Evolutionary conservation across 2,329 filamentous ascomycete genomes (phyloP), one percentile per base, ranked within the genome.

Genomic region (Fusarium setosum): DNA sequence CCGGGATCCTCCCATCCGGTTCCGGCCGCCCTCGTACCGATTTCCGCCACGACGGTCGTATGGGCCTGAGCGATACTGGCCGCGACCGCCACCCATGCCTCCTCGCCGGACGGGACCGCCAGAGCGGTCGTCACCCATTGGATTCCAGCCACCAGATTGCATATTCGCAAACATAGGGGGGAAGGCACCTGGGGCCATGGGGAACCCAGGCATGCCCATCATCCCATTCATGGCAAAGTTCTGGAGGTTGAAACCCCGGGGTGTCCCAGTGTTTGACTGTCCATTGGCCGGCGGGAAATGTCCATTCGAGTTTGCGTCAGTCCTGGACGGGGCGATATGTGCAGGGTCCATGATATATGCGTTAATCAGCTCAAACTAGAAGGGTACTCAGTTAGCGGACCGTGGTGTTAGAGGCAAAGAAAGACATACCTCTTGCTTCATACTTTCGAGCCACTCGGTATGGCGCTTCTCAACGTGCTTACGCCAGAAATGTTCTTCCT

Each of bases 401-500:
- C 32, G 32, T 8, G 8, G 8, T 12, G 13, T 6, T 21, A 13
- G 11, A 15, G 18, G 17, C 6, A 24, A 9, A n/a, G 31, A 11
- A 24, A 7, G 13, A 83, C 89, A 83, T 84, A 97, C 94, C 82
- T 97, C 95, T 75, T 91, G 89, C 76, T 90, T 91, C 67, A 97
- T 82, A 52, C 83, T 86, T 31, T 94, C 90, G 41, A 92, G 86
- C 92, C 94, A 99, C 53, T 98, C 95, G 1, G 87, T 77, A 76
- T 99, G 96, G 58, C 96, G 90, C 82, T 99, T 99, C 80, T 98
- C 95, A 15, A 98, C 90, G 73, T 99, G 96, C 83, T 99, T 99
- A 73, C 90, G 90, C 95, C 96, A 99, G 77, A 99, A 99, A 71
- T 95, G 89, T 40, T 97, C 92, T 59, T 96, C 96, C 78, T 98